Evolutionary conservation across 2,329 filamentous ascomycete genomes (phyloP), one percentile per base, ranked within the genome.

Genomic region (Coleophoma eucalyptorum): DNA sequence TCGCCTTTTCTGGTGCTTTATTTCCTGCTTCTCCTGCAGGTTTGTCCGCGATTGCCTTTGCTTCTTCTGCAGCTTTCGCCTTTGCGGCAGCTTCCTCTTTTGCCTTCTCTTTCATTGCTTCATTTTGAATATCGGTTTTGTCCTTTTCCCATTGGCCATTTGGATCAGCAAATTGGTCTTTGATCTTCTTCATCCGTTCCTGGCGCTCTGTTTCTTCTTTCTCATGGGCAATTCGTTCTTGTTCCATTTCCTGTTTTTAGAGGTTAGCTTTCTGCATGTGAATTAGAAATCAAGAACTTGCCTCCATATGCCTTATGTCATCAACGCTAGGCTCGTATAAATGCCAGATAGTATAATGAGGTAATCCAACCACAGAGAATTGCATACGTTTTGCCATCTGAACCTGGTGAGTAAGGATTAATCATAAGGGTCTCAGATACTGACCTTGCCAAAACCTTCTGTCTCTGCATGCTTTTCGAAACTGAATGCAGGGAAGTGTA

Each of bases 341-440:
- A 84, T 99, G 94, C 94, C 94, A 99, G 58, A 99, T 97, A 1
- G 91, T 96, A 70, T 99, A 99, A 67, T 99, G 94, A 6, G 94
- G 94, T 43, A 99, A 78, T 32, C 94, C 94, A 52, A 99, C 88
- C 16, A 99, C 94, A 0, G 92, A 96, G 65, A 90, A 97, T 53
- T 88, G 80, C 94, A 99, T 97, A 53, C 90, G 86, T 69, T 90
- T 94, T 15, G 94, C 90, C 94, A 99, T 99, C 92, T 96, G 55
- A 19, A 20, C 41, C 32, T 47, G 18, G 44, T 58, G 49, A 64
- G 48, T 19, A 32, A 44, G 20, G 18, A 1, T 49, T 34, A 26
- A 38, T 20, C 11, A 18, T 26, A n/a, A 43, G 43, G 18, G 32
- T 34, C 26, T 8, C 16, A 19, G 19, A 26, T 8, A 49, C 75